A percentile compares a stretch with the other conserved stretches of the same genome.
phyloP scores from a whole-genome alignment of 176 grass and related monocot genomes.

The Elymus sibiricus region DNA sequence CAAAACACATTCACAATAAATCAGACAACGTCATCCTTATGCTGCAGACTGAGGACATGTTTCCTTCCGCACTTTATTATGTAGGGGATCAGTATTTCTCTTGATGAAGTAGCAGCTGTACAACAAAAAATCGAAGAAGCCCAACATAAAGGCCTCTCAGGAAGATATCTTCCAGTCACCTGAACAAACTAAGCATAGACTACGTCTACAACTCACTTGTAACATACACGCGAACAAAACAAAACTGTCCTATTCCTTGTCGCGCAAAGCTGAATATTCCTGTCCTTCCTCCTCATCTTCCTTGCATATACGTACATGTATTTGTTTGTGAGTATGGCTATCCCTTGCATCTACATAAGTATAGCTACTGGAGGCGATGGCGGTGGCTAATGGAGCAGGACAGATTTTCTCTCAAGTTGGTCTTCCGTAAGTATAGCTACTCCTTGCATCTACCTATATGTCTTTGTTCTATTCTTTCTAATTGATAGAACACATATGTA shows the following conservation, averaged over 20 bases:
- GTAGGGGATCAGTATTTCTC: neutral
- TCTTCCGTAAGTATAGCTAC: too few relatives aligned
- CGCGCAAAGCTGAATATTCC: neutral
- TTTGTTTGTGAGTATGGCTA: too few relatives aligned
- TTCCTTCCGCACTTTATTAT: neutral
- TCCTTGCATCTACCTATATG: too few relatives aligned
- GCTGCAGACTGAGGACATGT: neutral
- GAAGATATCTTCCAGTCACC: neutral
- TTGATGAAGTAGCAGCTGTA: neutral
- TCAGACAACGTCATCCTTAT: neutral
- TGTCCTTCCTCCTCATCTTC: too few relatives aligned
- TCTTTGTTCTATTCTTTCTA: too few relatives aligned
- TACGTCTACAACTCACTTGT: neutral
- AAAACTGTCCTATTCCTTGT: neutral
- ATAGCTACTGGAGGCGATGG: too few relatives aligned
- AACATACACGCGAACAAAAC: neutral
- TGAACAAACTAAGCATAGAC: neutral
- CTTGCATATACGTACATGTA: too few relatives aligned
- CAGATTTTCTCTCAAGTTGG: too few relatives aligned
- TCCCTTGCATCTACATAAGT: too few relatives aligned
- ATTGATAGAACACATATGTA: too few relatives aligned
- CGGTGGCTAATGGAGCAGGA: too few relatives aligned
- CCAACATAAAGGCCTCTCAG: neutral
- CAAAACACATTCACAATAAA: neutral
- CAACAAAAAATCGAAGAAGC: neutral